Evolutionary conservation across 2,329 filamentous ascomycete species (phyloP).

Genomic region (Ramularia collo-cygni): DNA sequence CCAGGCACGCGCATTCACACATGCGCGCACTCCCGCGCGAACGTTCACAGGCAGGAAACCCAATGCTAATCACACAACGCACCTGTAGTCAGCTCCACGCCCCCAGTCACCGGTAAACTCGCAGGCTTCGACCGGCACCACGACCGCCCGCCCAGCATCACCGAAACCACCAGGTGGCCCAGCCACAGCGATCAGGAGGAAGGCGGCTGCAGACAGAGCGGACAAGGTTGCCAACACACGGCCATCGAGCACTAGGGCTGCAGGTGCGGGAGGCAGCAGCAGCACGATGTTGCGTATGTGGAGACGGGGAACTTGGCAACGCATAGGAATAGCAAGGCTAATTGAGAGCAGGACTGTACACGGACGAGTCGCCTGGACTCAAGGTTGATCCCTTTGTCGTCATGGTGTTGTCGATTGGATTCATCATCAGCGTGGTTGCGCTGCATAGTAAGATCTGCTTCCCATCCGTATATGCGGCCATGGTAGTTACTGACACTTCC

Average conservation of each 20-base stretch:
- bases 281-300: conserved; percentile 93
- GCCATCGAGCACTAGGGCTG: conserved; percentile 84
- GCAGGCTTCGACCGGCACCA: conserved; percentile 58
- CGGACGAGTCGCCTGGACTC: conserved; percentile 91
- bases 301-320: not conserved
- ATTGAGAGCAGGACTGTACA: conserved; percentile 70
- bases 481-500: conserved; percentile 8
- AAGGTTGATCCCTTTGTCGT: conserved; percentile 98
- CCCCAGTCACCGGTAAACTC: conserved; percentile 36
- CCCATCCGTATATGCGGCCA: not conserved
- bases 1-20: too few relatives aligned
- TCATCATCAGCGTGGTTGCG: conserved; percentile 97
- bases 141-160: conserved; percentile 71
- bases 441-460: conserved; percentile 72
- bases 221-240: conserved; percentile 93
- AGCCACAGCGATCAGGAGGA: conserved; percentile 88
- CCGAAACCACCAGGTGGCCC: conserved; percentile 88
- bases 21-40: not conserved
- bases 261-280: conserved; percentile 89
- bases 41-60: not conserved
- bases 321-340: conserved; percentile 7
- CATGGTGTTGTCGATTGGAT: conserved; percentile 89
- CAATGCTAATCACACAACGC: conserved; percentile 1
- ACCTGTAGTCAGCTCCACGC: conserved; percentile 29
- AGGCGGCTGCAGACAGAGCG: conserved; percentile 93